Percentiles rank a stretch among this genome's conserved stretches.
phyloP scores from a whole-genome alignment of 345 rosid species.

The Arabis alpina region DNA sequence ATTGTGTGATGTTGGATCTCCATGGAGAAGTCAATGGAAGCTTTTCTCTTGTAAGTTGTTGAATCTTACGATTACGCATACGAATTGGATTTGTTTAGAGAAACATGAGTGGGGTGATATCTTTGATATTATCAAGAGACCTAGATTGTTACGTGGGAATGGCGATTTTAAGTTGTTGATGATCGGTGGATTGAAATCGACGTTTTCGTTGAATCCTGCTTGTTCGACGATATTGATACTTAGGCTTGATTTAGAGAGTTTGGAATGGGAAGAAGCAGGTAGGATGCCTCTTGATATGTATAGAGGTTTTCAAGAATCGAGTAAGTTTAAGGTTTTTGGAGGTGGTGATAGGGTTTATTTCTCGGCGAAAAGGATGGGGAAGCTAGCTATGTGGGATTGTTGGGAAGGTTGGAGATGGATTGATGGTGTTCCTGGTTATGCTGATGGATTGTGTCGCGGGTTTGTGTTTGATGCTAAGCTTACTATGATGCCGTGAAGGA shows the following conservation, averaged over 20 bases:
- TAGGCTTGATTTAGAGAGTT: conserved; percentile 71
- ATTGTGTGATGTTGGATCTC: conserved; percentile 85
- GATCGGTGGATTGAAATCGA: conserved; percentile 85
- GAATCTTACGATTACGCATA: conserved; percentile 44
- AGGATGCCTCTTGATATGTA: conserved; percentile 89
- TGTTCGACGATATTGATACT: conserved; percentile 81
- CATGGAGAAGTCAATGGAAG: conserved; percentile 91
- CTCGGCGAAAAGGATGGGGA: conserved; percentile 72
- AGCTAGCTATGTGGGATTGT: conserved; percentile 81
- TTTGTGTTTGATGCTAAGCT: conserved; percentile 72
- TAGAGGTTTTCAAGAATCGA: conserved; percentile 65
- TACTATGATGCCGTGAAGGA: conserved; percentile 50
- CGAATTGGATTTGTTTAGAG: conserved; percentile 75
- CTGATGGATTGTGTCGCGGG: conserved; percentile 77
- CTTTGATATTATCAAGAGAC: conserved; percentile 79
- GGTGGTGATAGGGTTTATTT: conserved; percentile 81
- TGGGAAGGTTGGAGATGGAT: conserved; percentile 79
- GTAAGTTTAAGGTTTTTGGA: conserved; percentile 92
- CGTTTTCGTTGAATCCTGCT: conserved; percentile 68
- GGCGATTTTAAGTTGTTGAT: conserved; percentile 60
- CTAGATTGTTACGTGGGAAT: conserved; percentile 67
- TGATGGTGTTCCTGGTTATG: conserved; percentile 65
- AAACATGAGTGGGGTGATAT: conserved; percentile 87
- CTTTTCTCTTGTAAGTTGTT: conserved; percentile 61
- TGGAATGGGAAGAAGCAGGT: conserved; percentile 93